Evolutionary conservation across 768 basidiomycete genomes (phyloP), one percentile per base, ranked within the genome.

Genomic region (Chlorophyllum brunneum): DNA sequence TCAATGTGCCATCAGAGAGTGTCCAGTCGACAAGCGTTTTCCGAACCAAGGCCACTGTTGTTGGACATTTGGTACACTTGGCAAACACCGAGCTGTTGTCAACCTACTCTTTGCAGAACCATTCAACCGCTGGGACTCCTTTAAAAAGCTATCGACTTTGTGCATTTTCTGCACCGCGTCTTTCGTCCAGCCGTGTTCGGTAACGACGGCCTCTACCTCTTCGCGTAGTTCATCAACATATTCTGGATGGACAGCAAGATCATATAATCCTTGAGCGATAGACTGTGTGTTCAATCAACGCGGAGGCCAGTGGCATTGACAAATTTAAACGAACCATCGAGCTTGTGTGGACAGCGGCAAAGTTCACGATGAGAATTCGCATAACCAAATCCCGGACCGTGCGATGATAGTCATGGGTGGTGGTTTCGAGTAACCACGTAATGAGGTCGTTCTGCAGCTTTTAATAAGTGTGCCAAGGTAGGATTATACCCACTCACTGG

Each of bases 71-170:
- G 26, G 2, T 22, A 31, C 15, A 8, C 24, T 2, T n/a, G n/a
- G n/a, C n/a, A n/a, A n/a, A n/a, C n/a, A n/a, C n/a, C n/a, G n/a
- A n/a, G n/a, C n/a, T n/a, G n/a, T n/a, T n/a, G n/a, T n/a, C 6
- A 13, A 43, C 39, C 10, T 34, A 53, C 44, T n/a, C n/a, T 43
- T 50, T 2, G 30, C 18, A 9, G 22, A 24, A 5, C 52, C 48
- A 40, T 48, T 48, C 27, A 59, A 31, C 3, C 63, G 42, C 13
- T 57, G 58, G 7, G 70, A 70, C 54, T 78, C 77, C 47, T 70
- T 70, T 22, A 77, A 51, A 56, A 78, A 76, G 51, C 76, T 79
- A 50, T 77, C 74, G 8, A 77, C 41, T 56, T 73, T 71, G 48
- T 63, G 62, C 67, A 78, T 67, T 46, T 70, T 70, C 13, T 59